Percentiles rank a stretch among this genome's conserved stretches.
Evolutionary conservation across 2,329 filamentous ascomycete species (phyloP).

Genomic region (Phaeophleospora eucalypticola): DNA sequence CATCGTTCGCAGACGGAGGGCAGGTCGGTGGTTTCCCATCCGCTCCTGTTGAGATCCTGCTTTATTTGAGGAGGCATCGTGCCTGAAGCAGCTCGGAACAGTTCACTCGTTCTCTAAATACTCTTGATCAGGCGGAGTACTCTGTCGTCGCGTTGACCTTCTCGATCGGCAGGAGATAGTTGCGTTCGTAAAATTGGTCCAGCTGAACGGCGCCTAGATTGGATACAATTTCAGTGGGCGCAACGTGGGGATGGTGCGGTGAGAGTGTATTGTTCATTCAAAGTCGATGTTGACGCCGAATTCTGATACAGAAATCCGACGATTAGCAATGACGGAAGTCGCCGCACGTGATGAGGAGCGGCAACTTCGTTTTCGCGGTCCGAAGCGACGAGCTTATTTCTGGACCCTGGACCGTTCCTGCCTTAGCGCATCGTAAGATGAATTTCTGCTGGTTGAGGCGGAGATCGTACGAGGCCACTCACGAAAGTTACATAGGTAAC

Average conservation of each 20-base stretch:
- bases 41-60: slow-evolving; percentile 88
- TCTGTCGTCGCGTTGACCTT: too few species aligned
- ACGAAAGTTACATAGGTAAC: neutral
- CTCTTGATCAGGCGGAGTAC: too few species aligned
- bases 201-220: too few species aligned
- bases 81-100: neutral
- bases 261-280: too few species aligned
- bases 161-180: too few species aligned
- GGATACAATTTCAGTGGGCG: too few species aligned
- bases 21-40: slow-evolving; percentile 92
- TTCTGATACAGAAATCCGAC: neutral
- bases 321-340: neutral
- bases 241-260: neutral
- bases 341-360: neutral
- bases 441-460: neutral
- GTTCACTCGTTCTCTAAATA: too few species aligned
- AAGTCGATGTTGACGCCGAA: too few species aligned
- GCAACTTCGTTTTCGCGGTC: neutral
- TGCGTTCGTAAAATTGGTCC: too few species aligned
- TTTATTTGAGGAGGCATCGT: slow-evolving; percentile 88
- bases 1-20: slow-evolving; percentile 89
- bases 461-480: neutral
- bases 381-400: neutral
- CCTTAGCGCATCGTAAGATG: neutral
- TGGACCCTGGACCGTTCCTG: neutral